A percentile compares a stretch with the other conserved stretches of the same genome.
Conservation (phyloP, 2,329 filamentous ascomycete genomes). For the Clonostachys sp. region DNA sequence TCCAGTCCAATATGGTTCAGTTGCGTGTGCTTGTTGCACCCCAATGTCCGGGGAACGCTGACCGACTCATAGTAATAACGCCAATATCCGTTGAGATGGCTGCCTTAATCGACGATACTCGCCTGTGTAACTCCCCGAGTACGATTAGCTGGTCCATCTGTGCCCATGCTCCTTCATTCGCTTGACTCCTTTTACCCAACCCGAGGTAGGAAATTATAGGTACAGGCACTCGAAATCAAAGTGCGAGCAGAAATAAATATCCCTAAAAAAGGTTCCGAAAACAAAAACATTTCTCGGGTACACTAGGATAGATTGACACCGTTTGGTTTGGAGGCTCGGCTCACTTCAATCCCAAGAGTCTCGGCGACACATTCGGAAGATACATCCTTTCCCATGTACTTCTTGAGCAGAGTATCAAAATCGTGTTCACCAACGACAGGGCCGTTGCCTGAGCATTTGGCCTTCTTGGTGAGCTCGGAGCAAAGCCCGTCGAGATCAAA, state of each 20-base stretch:
- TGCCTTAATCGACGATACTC: too few species aligned
- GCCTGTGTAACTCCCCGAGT: too few species aligned
- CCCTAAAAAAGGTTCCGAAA: too few species aligned
- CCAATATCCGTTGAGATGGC: too few species aligned
- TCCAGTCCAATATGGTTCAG: too few species aligned
- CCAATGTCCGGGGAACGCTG: too few species aligned
- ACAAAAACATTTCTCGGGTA: neutral
- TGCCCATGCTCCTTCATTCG: too few species aligned
- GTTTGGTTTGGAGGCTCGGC: constrained; percentile 13
- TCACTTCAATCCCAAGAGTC: constrained; percentile 57
- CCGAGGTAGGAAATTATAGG: too few species aligned
- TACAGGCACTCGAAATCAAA: neutral
- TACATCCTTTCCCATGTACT: constrained; percentile 48
- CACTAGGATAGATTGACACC: constrained; percentile 3
- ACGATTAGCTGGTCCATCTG: too few species aligned
- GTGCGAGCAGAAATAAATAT: neutral
- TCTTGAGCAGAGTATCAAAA: constrained; percentile 73
- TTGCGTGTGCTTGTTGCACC: too few species aligned
- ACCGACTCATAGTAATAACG: too few species aligned
- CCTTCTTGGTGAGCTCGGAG: constrained; percentile 89
- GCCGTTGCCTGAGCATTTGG: constrained; percentile 86
- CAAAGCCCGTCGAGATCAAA: constrained; percentile 93
- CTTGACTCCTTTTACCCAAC: too few species aligned
- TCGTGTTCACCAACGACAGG: constrained; percentile 87
- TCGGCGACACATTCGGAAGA: constrained; percentile 23